Conservation (phyloP, 2,329 filamentous ascomycete genomes). For the Parastagonospora avenae region DNA sequence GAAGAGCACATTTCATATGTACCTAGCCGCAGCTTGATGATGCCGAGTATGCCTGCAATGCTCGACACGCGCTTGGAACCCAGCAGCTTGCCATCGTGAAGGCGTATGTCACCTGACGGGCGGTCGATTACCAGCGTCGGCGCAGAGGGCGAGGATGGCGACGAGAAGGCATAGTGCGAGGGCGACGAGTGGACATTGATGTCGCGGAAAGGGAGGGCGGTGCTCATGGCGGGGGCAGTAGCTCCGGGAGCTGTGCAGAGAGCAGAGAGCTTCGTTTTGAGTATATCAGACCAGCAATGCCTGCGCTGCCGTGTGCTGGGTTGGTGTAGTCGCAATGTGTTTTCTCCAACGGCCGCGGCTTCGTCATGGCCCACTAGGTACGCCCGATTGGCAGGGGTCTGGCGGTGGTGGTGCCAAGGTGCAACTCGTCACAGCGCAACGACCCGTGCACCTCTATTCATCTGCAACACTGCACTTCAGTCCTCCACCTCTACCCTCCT, state of each 20-base stretch:
- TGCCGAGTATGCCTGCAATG: constrained; percentile 91
- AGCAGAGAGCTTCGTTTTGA: too few relatives aligned
- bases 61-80: constrained; percentile 86
- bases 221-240: constrained; percentile 51
- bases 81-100: constrained; percentile 78
- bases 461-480: constrained; percentile 11
- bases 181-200: constrained; percentile 94
- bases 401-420: neutral
- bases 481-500: constrained; percentile 10
- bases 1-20: constrained; percentile 23
- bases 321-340: neutral
- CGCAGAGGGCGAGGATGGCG: constrained; percentile 88
- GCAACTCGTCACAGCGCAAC: neutral
- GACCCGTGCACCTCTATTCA: constrained; percentile 2
- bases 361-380: neutral
- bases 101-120: constrained; percentile 85
- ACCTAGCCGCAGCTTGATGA: constrained; percentile 93
- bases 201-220: constrained; percentile 80
- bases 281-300: too few relatives aligned
- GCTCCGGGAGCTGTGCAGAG: neutral
- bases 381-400: neutral
- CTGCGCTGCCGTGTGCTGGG: neutral
- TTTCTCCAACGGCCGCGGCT: neutral
- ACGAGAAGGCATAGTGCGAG: constrained; percentile 95
- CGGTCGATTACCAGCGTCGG: constrained; percentile 88